phyloP scores from a whole-genome alignment of 2,329 filamentous ascomycete species.

The Mycocentrospora acerina region DNA sequence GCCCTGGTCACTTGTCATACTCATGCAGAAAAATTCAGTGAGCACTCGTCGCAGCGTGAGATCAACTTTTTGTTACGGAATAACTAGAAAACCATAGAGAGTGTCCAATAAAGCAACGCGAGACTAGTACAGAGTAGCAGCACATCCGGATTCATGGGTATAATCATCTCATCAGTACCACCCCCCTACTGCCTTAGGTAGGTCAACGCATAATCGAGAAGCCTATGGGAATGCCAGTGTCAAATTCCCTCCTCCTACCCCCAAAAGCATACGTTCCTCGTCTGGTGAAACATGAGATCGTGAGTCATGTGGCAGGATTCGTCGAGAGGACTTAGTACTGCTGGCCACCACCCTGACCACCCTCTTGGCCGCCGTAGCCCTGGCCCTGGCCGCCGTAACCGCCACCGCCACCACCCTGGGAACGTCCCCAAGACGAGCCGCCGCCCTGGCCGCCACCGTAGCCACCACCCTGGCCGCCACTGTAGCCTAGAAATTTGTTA shows the following conservation, averaged over 20 bases:
- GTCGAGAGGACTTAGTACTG: slow-evolving; percentile 32
- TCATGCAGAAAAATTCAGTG: no score
- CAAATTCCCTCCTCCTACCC: slow-evolving; percentile 9
- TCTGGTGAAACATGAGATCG: slow-evolving; percentile 15
- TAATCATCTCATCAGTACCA: slow-evolving; percentile 42
- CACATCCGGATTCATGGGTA: slow-evolving; percentile 44
- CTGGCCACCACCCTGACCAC: slow-evolving; percentile 32
- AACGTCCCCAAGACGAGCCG: slow-evolving; percentile 27
- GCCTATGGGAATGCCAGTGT: slow-evolving; percentile 26
- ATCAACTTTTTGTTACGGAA: slow-evolving; percentile 12
- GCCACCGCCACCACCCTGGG: slow-evolving; percentile 35
- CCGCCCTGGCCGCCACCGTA: slow-evolving; percentile 29
- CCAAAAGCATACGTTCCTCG: slow-evolving; percentile 6
- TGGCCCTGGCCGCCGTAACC: slow-evolving; percentile 34
- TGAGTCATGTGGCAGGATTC: slow-evolving; percentile 6
- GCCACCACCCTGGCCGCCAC: slow-evolving; percentile 24
- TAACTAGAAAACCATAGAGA: slow-evolving; percentile 16
- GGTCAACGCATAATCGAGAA: slow-evolving; percentile 9
- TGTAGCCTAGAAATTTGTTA: slow-evolving; percentile 15
- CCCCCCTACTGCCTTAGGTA: slow-evolving; percentile 25
- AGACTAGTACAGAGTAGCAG: slow-evolving; percentile 33
- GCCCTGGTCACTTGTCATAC: no score
- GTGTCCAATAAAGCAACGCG: slow-evolving; percentile 20
- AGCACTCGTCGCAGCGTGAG: no score
- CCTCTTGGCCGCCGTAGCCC: slow-evolving; percentile 29